Conservation (phyloP, 2,329 filamentous ascomycete genomes). For the Arthrobotrys sinensis region DNA sequence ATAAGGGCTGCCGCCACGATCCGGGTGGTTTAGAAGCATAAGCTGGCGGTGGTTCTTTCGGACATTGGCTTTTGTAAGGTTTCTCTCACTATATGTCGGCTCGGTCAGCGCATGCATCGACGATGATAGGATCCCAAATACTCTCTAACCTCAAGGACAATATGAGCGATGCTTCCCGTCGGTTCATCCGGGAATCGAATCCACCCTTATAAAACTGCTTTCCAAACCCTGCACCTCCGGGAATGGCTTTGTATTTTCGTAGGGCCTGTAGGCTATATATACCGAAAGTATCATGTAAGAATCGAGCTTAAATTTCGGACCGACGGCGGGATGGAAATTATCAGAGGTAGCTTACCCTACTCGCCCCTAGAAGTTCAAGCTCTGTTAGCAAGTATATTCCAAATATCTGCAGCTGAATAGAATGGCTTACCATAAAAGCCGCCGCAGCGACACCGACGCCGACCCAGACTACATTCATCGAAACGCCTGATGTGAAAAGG, state of each 20-base stretch:
- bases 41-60: conserved; percentile 95
- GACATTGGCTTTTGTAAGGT: conserved; percentile 90
- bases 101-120: background rate
- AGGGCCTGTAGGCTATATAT: conserved; percentile 80
- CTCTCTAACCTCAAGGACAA: conserved; percentile 82
- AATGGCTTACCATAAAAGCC: conserved; percentile 75
- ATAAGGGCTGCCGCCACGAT: conserved; percentile 96
- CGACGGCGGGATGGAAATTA: background rate
- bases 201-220: conserved; percentile 98
- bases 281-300: conserved; percentile 22
- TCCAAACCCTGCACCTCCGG: conserved; percentile 81
- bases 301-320: conserved; percentile 1
- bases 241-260: conserved; percentile 78
- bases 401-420: conserved; percentile 17
- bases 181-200: conserved; percentile 96
- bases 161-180: conserved; percentile 90
- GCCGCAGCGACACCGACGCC: conserved; percentile 76
- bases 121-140: background rate
- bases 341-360: conserved; percentile 71
- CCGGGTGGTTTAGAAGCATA: conserved; percentile 98
- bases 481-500: conserved; percentile 8
- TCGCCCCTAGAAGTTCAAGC: conserved; percentile 77
- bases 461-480: conserved; percentile 70
- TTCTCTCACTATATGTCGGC: conserved; percentile 78
- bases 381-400: conserved; percentile 30